A percentile compares a stretch with the other conserved stretches of the same genome.
Evolutionary conservation across 352 stramenopile genomes (phyloP).

Genomic region (Blastocystis sp.): DNA sequence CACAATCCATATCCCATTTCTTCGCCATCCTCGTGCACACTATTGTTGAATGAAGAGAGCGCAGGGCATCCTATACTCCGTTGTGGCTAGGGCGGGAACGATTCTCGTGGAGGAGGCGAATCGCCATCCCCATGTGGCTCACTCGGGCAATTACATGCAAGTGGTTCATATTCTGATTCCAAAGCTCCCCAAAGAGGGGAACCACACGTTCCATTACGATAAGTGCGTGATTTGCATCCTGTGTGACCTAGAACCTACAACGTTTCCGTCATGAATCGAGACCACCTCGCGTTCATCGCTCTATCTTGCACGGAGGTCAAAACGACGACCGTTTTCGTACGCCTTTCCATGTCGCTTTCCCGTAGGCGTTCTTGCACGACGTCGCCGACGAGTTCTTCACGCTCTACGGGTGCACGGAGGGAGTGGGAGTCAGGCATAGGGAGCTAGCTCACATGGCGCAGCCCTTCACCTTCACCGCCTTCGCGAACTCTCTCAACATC

Average conservation of each 20-base stretch:
- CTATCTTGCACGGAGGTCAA: neutral
- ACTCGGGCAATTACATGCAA: slow-evolving; percentile 61
- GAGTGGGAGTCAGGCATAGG: neutral
- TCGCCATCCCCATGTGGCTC: slow-evolving; percentile 21
- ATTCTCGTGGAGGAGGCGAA: slow-evolving; percentile 59
- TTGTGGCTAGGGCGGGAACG: neutral
- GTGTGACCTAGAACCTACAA: slow-evolving; percentile 1
- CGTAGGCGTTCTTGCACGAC: slow-evolving; percentile 20
- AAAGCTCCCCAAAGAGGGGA: slow-evolving; percentile 26
- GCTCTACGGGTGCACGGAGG: neutral
- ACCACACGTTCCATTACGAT: slow-evolving; percentile 58
- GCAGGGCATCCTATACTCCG: slow-evolving; percentile 47
- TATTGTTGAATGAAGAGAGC: slow-evolving; percentile 35
- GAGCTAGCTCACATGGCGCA: neutral
- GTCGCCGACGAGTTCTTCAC: slow-evolving; percentile 29
- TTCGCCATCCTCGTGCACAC: neutral
- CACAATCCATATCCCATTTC: slow-evolving; percentile 41
- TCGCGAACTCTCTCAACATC: slow-evolving; percentile 59
- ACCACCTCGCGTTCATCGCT: slow-evolving; percentile 39
- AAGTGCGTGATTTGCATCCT: neutral
- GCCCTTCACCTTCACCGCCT: slow-evolving; percentile 56
- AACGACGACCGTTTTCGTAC: slow-evolving; percentile 18
- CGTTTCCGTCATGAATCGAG: slow-evolving; percentile 6
- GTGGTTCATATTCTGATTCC: slow-evolving; percentile 43
- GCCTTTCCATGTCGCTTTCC: too few species aligned